phyloP scores from a whole-genome alignment of 2,329 filamentous ascomycete genomes.

The Aspergillus piperis region DNA sequence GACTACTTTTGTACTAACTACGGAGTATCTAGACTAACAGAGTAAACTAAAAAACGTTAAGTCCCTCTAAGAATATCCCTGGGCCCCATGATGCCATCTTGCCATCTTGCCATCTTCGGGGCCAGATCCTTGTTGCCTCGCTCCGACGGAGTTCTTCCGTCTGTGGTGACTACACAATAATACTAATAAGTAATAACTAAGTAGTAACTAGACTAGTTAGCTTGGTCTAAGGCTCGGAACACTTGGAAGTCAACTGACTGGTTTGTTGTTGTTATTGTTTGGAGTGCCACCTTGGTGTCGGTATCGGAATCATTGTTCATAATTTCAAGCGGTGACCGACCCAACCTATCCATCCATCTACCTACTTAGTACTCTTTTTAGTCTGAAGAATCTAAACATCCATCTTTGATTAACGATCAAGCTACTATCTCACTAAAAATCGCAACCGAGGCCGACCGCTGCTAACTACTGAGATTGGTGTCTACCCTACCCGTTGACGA shows the following conservation, averaged over 20 bases:
- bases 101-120: background rate
- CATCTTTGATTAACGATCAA: no score
- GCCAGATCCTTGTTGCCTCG: slow-evolving; percentile 1
- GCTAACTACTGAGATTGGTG: background rate
- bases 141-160: slow-evolving; percentile 12
- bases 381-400: no score
- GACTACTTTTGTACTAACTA: background rate
- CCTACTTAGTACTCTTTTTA: no score
- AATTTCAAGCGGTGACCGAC: background rate
- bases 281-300: background rate
- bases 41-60: background rate
- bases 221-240: background rate
- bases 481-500: background rate
- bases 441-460: background rate
- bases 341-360: no score
- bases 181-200: no score
- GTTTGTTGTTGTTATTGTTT: background rate
- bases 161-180: background rate
- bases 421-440: background rate
- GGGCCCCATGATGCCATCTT: background rate
- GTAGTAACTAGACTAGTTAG: background rate
- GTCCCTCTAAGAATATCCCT: background rate
- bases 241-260: slow-evolving; percentile 5
- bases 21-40: no score
- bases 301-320: background rate